Evolutionary conservation across 345 rosid genomes (phyloP).

Genomic region (Eucalyptus rudis): DNA sequence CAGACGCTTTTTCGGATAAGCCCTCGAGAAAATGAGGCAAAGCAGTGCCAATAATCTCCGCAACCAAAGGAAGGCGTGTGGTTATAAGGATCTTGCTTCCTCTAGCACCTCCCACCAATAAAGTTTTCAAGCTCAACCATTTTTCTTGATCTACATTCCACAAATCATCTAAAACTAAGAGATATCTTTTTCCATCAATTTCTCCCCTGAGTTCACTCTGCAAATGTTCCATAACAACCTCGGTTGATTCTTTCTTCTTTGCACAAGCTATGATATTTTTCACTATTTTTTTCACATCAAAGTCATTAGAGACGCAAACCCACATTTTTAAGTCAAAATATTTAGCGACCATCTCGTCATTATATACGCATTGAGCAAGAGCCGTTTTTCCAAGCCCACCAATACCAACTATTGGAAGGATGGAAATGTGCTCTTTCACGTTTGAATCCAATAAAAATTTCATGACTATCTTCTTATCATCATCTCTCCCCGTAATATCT

Average conservation of each 20-base stretch:
- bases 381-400: background rate
- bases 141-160: background rate
- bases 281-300: background rate
- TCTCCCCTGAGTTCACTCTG: rapidly evolving
- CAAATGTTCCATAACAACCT: rapidly evolving
- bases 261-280: background rate
- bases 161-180: background rate
- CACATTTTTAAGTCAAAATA: background rate
- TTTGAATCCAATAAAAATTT: background rate
- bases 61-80: background rate
- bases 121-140: background rate
- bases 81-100: background rate
- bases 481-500: background rate
- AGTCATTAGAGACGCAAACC: background rate
- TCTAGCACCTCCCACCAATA: background rate
- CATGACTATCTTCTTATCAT: background rate
- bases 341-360: background rate
- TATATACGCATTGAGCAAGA: background rate
- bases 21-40: rapidly evolving
- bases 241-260: rapidly evolving
- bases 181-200: background rate
- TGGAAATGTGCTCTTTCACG: background rate
- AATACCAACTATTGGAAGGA: background rate
- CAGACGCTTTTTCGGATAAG: background rate
- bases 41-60: background rate